phyloP scores from a whole-genome alignment of 108 stramenopile genomes.

The Pseudonitzschia multiseries region DNA sequence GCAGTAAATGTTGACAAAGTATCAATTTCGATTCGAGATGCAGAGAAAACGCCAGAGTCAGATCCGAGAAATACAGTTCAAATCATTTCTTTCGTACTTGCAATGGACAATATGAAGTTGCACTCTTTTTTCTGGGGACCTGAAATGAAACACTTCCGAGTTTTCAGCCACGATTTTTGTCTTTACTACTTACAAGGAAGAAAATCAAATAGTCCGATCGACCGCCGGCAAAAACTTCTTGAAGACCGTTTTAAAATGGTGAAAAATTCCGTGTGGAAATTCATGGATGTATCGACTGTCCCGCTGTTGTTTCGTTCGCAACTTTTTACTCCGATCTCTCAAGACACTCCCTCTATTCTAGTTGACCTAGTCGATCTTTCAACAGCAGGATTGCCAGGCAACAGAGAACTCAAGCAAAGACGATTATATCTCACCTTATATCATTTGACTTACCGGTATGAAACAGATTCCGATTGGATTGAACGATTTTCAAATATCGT shows the following conservation, averaged over 20 bases:
- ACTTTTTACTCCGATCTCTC: slow-evolving; percentile 63
- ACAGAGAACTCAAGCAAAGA: slow-evolving; percentile 27
- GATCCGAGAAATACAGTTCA: not conserved
- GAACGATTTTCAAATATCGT: slow-evolving; percentile 37
- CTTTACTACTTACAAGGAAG: slow-evolving; percentile 30
- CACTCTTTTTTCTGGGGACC: slow-evolving; percentile 16
- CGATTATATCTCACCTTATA: slow-evolving; percentile 61
- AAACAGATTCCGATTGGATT: slow-evolving; percentile 55
- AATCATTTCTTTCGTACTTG: slow-evolving; percentile 21
- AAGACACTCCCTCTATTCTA: slow-evolving; percentile 61
- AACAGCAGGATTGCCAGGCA: slow-evolving; percentile 12
- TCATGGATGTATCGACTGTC: not conserved
- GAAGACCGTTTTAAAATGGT: slow-evolving; percentile 18
- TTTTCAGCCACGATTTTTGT: slow-evolving; percentile 34
- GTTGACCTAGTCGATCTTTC: slow-evolving; percentile 51
- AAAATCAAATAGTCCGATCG: not conserved
- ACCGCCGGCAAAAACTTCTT: not conserved
- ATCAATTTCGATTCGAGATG: slow-evolving; percentile 19
- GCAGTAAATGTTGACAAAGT: slow-evolving; percentile 23
- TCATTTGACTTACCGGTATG: slow-evolving; percentile 68
- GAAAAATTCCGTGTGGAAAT: slow-evolving; percentile 11
- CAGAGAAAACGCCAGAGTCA: not conserved
- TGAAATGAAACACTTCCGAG: slow-evolving; percentile 23
- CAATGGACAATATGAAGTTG: slow-evolving; percentile 20
- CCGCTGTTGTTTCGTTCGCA: slow-evolving; percentile 70